These are phyloP conservation scores for Neonothopanus nambi DNA, from an alignment of 1,284 basidiomycete species.

Conservation along the genomic window DNA sequence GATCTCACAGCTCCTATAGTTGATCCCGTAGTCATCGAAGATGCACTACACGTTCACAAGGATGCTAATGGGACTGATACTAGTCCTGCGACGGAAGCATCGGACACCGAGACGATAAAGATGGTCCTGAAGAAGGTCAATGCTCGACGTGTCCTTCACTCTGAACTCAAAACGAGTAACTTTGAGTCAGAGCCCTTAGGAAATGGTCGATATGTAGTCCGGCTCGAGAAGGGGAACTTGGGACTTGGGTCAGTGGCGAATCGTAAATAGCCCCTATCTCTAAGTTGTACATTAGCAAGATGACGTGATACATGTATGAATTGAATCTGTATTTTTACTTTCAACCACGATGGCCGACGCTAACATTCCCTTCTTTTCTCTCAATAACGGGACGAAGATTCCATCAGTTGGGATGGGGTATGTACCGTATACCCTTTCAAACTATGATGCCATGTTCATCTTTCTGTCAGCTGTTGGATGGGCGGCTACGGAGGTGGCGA, in stretches of 20 bases:
- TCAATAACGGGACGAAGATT: slow-evolving; percentile 38
- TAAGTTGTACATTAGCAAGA: too few species aligned
- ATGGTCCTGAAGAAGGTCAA: slow-evolving; percentile 55
- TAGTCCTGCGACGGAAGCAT: slow-evolving; percentile 20
- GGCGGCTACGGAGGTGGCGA: slow-evolving; percentile 34
- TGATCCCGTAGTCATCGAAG: slow-evolving; percentile 42
- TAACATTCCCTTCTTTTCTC: slow-evolving; percentile 28
- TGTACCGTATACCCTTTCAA: slow-evolving; percentile 5
- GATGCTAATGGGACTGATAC: slow-evolving; percentile 13
- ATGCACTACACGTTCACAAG: not conserved
- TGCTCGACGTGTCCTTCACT: slow-evolving; percentile 50
- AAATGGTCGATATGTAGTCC: slow-evolving; percentile 49
- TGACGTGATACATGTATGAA: too few species aligned
- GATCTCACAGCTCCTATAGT: slow-evolving; percentile 48
- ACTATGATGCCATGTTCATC: not conserved
- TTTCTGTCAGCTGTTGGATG: slow-evolving; percentile 41
- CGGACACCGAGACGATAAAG: slow-evolving; percentile 28
- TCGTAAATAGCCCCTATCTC: too few species aligned
- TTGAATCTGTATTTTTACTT: not conserved
- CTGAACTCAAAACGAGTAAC: slow-evolving; percentile 53
- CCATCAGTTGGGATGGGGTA: slow-evolving; percentile 41
- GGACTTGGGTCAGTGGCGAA: too few species aligned
- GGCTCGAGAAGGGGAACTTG: slow-evolving; percentile 45
- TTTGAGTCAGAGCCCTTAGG: slow-evolving; percentile 53
- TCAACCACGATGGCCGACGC: slow-evolving; percentile 11